A percentile compares a stretch with the other conserved stretches of the same genome.
phyloP scores from a whole-genome alignment of 163 green algal species.

The Prototheca stagnorum region DNA sequence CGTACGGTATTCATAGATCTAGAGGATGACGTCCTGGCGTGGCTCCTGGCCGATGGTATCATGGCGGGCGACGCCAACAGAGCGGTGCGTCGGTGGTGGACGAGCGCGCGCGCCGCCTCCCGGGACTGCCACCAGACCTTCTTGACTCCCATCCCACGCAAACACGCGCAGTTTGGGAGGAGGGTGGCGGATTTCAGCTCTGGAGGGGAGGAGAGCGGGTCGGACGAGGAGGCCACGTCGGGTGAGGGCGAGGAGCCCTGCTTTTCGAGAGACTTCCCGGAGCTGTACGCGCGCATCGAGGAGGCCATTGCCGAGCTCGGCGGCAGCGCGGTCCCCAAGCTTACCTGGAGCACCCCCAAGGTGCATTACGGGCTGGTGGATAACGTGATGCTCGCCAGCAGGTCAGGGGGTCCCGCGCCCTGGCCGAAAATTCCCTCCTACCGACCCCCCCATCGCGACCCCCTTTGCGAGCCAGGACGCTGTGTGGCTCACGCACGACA shows the following conservation, averaged over 20 bases:
- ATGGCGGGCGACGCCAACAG: slow-evolving; percentile 16
- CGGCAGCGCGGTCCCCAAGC: slow-evolving; percentile 64
- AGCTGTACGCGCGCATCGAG: slow-evolving; percentile 18
- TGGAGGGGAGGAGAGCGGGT: not conserved
- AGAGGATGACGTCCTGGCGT: slow-evolving; percentile 26
- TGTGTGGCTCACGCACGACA: slow-evolving; percentile 52
- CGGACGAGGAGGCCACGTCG: too few species aligned
- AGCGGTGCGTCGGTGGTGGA: slow-evolving; percentile 21
- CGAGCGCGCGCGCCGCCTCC: too few species aligned
- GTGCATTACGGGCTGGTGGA: too few species aligned
- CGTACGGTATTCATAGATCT: slow-evolving; percentile 27
- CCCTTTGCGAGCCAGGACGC: too few species aligned
- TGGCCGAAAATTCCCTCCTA: too few species aligned
- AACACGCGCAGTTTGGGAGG: too few species aligned
- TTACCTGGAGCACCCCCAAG: slow-evolving; percentile 84
- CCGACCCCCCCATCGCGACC: too few species aligned
- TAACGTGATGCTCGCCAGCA: too few species aligned
- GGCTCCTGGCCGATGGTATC: slow-evolving; percentile 45
- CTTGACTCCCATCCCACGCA: too few species aligned
- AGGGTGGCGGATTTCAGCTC: not conserved
- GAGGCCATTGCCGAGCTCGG: slow-evolving; percentile 48
- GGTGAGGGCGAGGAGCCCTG: not conserved
- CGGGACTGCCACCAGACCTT: too few species aligned
- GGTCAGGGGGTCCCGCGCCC: too few species aligned
- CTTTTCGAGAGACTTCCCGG: not conserved